Evolutionary conservation across 176 grass and related monocot species (phyloP), one percentile per base, ranked within the genome.

Genomic region (Ananas comosus): DNA sequence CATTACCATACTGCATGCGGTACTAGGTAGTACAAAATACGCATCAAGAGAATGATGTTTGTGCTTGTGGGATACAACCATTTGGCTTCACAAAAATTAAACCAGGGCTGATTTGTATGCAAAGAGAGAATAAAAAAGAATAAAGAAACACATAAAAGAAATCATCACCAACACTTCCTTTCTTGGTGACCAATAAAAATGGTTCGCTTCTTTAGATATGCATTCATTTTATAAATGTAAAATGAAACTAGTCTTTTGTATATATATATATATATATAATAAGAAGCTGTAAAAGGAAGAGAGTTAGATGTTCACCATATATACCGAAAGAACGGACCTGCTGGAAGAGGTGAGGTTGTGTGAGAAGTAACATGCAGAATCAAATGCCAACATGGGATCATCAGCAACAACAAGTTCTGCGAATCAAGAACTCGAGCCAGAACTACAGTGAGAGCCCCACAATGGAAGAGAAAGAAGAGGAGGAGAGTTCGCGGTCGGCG

Each of bases 401-500:
- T 10, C 56, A 61, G 88, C 88, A 91, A 77, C 86, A 77, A 51
- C 88, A 10, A 72, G 12, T 63, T 75, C 47, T 50, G 23, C 29
- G 13, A 17, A 77, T 77, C 50, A 72, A 49, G 76, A 79, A 59
- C 66, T 29, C 75, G 14, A 21, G 53, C 64, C 74, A 27, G 27
- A 70, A 54, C 63, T 70, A 70, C 50, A 74, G 50, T 24, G 71
- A 51, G 72, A 58, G 63, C 72, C 21, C 49, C 58, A 17, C 28
- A 14, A 67, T 58, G 1, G 83, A 65, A 9, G 79, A 85, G 49
- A 71, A 63, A 25, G 89, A 75, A 6, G 85, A 80, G 8, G 89
- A 88, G 52, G 85, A 70, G 12, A 79, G 89, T 9, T 80, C 94
- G 47, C 79, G 81, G 72, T 90, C 84, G 47, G 89, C 89, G 67